Base-by-base conservation (phyloP, 1,284 basidiomycete species). In the Calocybe gambosa region DNA sequence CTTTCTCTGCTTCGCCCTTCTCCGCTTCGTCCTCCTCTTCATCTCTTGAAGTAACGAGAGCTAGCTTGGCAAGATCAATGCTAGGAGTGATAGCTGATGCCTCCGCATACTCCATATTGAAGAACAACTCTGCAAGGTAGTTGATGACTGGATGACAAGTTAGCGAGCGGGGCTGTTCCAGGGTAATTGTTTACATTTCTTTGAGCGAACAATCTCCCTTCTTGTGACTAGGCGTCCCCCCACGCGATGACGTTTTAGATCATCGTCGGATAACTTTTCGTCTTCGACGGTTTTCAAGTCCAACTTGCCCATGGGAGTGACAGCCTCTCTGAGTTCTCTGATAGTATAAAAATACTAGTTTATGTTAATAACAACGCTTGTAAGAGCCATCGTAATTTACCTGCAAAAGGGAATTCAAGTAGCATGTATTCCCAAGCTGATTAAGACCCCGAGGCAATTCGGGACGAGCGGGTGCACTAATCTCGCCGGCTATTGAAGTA, bases 371-470 rank as follows among this genome's bases (percentile, higher is more conserved):
- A 15, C 21, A 16, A 8, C 5, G 45, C 44, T 15, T 37, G 23
- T 37, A 45, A 19, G 12, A 50, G 28, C 15, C 23, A 37, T 19
- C 6, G 16, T 3, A 28, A 15, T 20, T 2, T 54, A 82, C 84
- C 71, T 89, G 86, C 1, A 92, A 69, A 19, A 93, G 67, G 15
- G 90, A 93, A 62, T 94, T 94, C 45, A 95, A 74, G 62, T 94
- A 95, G 61, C 91, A 94, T 0, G 91, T 94, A 59, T 96, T 96
- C 43, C 92, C 92, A 26, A 96, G 80, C 61, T 95, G 93, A 60
- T 93, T 89, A 26, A 94, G 74, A 1, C 93, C 92, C 44, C 91
- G 78, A 12, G 93, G 93, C 57, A 85, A 72, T 50, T 91, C 87
- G 1, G 70, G 68, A 31, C 77, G 72, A 3, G 70, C 77, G 21